phyloP scores from a whole-genome alignment of 2,329 filamentous ascomycete species.

The Arthrobotrys musiformis region DNA sequence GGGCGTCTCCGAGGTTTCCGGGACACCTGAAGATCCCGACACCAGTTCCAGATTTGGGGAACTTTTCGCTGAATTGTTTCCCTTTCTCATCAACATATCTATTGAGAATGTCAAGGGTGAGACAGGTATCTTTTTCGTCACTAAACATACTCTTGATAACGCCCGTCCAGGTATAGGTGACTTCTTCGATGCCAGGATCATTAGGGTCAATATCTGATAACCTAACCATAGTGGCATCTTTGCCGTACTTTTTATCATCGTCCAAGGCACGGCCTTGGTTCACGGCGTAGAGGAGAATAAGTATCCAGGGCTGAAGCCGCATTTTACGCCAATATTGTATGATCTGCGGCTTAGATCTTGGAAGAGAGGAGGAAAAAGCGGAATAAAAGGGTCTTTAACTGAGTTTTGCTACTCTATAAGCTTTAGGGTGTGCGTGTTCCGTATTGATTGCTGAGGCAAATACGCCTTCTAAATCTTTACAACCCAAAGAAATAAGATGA shows the following conservation, averaged over 20 bases:
- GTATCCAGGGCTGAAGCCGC: background rate
- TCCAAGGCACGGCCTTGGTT: background rate
- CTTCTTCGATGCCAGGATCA: background rate
- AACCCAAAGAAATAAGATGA: too few species aligned
- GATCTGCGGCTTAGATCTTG: background rate
- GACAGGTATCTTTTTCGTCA: conserved; percentile 27
- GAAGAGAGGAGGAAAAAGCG: background rate
- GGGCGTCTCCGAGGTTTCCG: background rate
- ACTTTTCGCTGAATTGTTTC: background rate
- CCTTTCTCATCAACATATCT: background rate
- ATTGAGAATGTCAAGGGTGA: background rate
- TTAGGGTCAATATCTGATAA: background rate
- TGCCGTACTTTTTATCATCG: conserved; percentile 19
- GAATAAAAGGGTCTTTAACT: too few species aligned
- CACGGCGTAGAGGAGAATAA: background rate
- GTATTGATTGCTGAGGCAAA: too few species aligned
- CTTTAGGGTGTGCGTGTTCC: too few species aligned
- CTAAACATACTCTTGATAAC: conserved; percentile 31
- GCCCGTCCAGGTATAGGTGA: conserved; percentile 12
- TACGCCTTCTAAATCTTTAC: too few species aligned
- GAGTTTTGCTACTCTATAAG: too few species aligned
- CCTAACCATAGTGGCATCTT: conserved; percentile 1
- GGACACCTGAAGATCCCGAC: conserved; percentile 28
- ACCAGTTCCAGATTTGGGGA: background rate
- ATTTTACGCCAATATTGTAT: background rate